Evolutionary conservation across 2,329 filamentous ascomycete species (phyloP).

Genomic region (Hypoxylon sp.): DNA sequence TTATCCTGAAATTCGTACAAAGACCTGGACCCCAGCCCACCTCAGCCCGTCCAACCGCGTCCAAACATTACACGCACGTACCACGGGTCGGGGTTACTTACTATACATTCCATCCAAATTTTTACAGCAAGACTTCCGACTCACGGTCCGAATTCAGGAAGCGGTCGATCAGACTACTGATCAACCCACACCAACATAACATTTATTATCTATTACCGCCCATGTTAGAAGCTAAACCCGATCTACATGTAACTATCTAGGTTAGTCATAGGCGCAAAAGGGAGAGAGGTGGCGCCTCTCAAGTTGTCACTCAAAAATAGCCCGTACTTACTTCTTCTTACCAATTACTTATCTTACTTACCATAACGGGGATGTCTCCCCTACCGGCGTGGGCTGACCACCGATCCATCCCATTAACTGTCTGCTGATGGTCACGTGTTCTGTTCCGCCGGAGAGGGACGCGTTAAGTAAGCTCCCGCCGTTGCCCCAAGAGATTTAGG

Average conservation of each 20-base stretch:
- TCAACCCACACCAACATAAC: not conserved
- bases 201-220: not conserved
- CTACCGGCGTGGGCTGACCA: constrained; percentile 22
- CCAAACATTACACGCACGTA: constrained; percentile 8
- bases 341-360: constrained; percentile 12
- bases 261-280: not conserved
- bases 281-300: not conserved
- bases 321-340: not conserved
- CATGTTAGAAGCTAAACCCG: constrained; percentile 1
- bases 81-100: constrained; percentile 18
- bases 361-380: constrained; percentile 2
- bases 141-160: constrained; percentile 22
- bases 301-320: not conserved
- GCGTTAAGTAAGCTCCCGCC: not conserved
- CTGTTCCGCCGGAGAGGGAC: not conserved
- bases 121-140: constrained; percentile 6
- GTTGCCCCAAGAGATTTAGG: not conserved
- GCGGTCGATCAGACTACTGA: constrained; percentile 1
- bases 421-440: constrained; percentile 41
- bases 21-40: constrained; percentile 3
- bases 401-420: constrained; percentile 18
- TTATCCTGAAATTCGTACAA: constrained; percentile 27
- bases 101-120: not conserved
- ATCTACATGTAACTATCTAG: constrained; percentile 4
- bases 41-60: constrained; percentile 15